Conservation (phyloP, 345 rosid species). For the Toxicodendron radicans region DNA sequence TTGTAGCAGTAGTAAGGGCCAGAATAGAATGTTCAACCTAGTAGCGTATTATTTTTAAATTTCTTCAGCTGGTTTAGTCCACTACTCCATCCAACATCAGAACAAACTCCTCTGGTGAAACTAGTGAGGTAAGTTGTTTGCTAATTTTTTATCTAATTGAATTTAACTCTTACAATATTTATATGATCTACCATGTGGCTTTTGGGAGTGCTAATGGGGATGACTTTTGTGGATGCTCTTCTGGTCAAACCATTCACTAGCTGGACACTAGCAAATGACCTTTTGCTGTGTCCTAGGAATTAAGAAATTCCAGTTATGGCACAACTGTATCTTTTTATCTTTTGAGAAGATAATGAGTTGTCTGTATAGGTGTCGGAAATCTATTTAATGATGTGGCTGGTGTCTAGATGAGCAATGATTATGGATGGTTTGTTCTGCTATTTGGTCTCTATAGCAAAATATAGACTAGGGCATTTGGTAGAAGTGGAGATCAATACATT, state of each 20-base stretch:
- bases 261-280: not conserved
- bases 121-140: slow-evolving; percentile 28
- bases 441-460: not conserved
- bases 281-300: not conserved
- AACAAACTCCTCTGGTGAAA: slow-evolving; percentile 24
- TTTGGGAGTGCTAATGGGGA: not conserved
- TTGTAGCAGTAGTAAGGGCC: slow-evolving; percentile 35
- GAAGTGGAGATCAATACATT: not conserved
- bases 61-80: slow-evolving; percentile 19
- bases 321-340: not conserved
- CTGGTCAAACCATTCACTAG: not conserved
- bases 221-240: not conserved
- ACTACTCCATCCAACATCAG: slow-evolving; percentile 19
- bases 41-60: slow-evolving; percentile 23
- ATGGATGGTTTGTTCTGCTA: not conserved
- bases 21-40: slow-evolving; percentile 26
- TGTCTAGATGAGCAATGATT: not conserved
- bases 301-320: not conserved
- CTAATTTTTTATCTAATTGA: slow-evolving; percentile 5
- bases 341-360: not conserved
- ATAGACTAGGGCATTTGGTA: not conserved
- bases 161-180: not conserved
- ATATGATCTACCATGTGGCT: not conserved
- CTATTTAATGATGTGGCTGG: not conserved
- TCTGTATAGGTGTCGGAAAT: not conserved